A percentile compares a stretch with the other conserved stretches of the same genome.
Evolutionary conservation across 768 basidiomycete genomes (phyloP).

Genomic region (Auriscalpium orientale): DNA sequence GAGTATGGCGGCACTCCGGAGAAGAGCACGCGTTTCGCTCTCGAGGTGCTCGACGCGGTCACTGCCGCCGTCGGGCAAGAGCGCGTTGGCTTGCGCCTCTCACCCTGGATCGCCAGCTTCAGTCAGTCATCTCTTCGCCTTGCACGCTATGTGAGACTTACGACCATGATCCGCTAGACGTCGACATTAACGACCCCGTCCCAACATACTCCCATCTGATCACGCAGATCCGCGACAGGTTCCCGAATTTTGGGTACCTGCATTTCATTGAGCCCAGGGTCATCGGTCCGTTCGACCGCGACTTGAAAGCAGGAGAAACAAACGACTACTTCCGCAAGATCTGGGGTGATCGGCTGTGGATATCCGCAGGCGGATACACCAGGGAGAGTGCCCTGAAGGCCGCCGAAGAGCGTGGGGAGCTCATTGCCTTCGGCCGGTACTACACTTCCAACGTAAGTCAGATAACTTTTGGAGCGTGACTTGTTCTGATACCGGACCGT

Average conservation of each 20-base stretch:
- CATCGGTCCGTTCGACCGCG: background rate
- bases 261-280: conserved; percentile 27
- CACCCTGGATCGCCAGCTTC: conserved; percentile 27
- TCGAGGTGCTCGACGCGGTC: conserved; percentile 36
- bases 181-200: conserved; percentile 41
- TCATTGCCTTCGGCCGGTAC: conserved; percentile 30
- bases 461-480: background rate
- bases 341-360: conserved; percentile 35
- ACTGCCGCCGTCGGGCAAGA: conserved; percentile 33
- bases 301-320: conserved; percentile 13
- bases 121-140: conserved; percentile 13
- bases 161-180: conserved; percentile 14
- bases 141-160: conserved; percentile 14
- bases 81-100: conserved; percentile 31
- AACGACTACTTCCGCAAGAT: conserved; percentile 40
- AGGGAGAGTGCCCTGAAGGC: conserved; percentile 30
- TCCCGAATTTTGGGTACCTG: conserved; percentile 36
- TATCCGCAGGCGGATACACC: conserved; percentile 39
- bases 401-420: conserved; percentile 27
- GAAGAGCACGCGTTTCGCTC: conserved; percentile 38
- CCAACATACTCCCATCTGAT: conserved; percentile 49
- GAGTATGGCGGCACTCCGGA: conserved; percentile 43
- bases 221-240: conserved; percentile 26
- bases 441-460: conserved; percentile 28
- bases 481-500: background rate